Conservation (phyloP, 2,329 filamentous ascomycete genomes). For the Atkinsonella hypoxylon region DNA sequence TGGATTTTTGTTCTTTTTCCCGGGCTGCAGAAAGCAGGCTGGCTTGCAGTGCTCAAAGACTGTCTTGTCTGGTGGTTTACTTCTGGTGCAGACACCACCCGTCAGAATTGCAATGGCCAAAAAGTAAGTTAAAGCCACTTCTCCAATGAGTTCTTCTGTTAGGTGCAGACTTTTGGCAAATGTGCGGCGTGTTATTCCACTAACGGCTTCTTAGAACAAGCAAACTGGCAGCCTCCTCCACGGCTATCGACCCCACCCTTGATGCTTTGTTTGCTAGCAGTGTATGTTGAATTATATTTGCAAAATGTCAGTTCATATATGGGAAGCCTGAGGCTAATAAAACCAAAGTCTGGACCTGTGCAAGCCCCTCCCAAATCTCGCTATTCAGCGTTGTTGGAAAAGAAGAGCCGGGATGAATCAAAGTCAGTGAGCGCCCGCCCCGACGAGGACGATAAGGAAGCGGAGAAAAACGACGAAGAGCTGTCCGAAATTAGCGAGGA, state of each 20-base stretch:
- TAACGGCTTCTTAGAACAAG: constrained; percentile 20
- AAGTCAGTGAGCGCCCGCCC: constrained; percentile 12
- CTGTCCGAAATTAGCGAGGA: constrained; percentile 16
- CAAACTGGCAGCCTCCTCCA: constrained; percentile 31
- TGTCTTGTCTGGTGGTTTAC: not conserved
- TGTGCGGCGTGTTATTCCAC: constrained; percentile 9
- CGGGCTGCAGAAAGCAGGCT: no score
- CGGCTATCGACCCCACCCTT: constrained; percentile 55
- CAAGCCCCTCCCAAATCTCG: constrained; percentile 31
- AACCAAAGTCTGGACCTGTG: constrained; percentile 37
- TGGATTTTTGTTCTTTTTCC: constrained; percentile 7
- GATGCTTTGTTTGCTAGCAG: constrained; percentile 61
- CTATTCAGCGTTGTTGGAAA: constrained; percentile 27
- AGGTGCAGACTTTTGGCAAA: not conserved
- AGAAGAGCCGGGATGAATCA: constrained; percentile 15
- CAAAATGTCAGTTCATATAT: not conserved
- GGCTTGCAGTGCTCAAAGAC: not conserved
- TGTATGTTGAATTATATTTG: constrained; percentile 37
- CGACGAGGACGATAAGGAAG: constrained; percentile 16
- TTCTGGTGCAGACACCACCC: not conserved
- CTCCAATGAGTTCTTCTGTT: not conserved
- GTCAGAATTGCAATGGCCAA: constrained; percentile 11
- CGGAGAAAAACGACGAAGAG: constrained; percentile 19
- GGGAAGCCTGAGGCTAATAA: not conserved
- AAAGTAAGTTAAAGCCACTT: constrained; percentile 11